Evolutionary conservation across 495 filamentous ascomycete genomes (phyloP).

Genomic region (Penicillium canariense): DNA sequence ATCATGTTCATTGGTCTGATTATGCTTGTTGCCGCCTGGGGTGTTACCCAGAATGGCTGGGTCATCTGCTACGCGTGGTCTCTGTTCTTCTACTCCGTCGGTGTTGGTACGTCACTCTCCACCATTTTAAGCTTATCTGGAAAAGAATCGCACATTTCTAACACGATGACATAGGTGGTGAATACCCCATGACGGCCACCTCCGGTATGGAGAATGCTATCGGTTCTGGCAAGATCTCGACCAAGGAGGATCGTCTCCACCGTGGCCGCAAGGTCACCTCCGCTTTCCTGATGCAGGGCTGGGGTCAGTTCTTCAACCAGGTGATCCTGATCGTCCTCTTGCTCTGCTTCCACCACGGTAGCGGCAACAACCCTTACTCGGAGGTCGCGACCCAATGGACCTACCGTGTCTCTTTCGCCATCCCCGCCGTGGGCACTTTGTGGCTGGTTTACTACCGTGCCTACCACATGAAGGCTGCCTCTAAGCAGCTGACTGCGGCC

Average conservation of each 20-base stretch:
- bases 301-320: constrained; percentile 93
- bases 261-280: constrained; percentile 88
- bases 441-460: constrained; percentile 90
- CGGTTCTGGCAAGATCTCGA: constrained; percentile 79
- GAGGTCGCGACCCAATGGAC: constrained; percentile 72
- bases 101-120: constrained; percentile 61
- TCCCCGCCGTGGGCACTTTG: constrained; percentile 82
- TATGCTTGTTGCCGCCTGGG: constrained; percentile 87
- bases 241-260: constrained; percentile 85
- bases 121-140: too few species aligned
- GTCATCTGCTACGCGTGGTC: constrained; percentile 90
- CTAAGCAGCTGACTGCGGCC: constrained; percentile 68
- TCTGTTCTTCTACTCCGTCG: constrained; percentile 86
- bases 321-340: constrained; percentile 76
- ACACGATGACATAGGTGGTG: constrained; percentile 48
- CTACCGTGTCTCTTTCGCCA: constrained; percentile 79
- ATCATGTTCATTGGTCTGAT: constrained; percentile 89
- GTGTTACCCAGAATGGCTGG: constrained; percentile 79
- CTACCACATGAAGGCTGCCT: constrained; percentile 78
- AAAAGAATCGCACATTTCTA: constrained; percentile 9
- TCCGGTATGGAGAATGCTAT: constrained; percentile 91
- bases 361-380: constrained; percentile 70
- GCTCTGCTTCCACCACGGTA: constrained; percentile 74
- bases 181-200: constrained; percentile 96
- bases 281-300: constrained; percentile 95